Percentiles rank a stretch among this genome's conserved stretches.
phyloP scores from a whole-genome alignment of 2,329 filamentous ascomycete species.

The Aspergillus transmontanensis region DNA sequence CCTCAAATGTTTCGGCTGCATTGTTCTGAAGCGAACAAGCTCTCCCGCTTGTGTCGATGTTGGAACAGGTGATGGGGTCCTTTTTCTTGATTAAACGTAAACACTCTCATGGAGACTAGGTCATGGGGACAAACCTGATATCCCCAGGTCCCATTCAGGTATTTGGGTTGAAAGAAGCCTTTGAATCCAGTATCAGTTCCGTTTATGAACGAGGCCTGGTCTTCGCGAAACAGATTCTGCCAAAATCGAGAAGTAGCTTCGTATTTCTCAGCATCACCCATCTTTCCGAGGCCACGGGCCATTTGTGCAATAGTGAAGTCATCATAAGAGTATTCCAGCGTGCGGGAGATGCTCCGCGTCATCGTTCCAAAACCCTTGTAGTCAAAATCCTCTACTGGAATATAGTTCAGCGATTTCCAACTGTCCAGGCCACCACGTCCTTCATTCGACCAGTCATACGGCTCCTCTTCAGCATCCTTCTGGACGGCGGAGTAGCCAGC shows the following conservation, averaged over 20 bases:
- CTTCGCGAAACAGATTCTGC: slow-evolving; percentile 66
- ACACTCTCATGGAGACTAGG: neutral
- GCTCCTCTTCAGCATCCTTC: slow-evolving; percentile 71
- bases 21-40: slow-evolving; percentile 37
- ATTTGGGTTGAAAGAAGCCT: slow-evolving; percentile 73
- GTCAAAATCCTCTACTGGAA: slow-evolving; percentile 71
- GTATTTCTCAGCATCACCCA: slow-evolving; percentile 61
- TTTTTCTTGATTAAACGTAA: slow-evolving; percentile 38
- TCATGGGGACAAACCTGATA: slow-evolving; percentile 50
- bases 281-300: slow-evolving; percentile 58
- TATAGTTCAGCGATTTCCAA: slow-evolving; percentile 71
- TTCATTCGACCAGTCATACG: slow-evolving; percentile 68
- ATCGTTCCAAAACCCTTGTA: slow-evolving; percentile 66
- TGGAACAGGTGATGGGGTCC: slow-evolving; percentile 59
- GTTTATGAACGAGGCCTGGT: slow-evolving; percentile 61
- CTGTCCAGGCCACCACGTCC: slow-evolving; percentile 70
- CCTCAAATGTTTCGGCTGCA: slow-evolving; percentile 36
- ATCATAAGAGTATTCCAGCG: slow-evolving; percentile 75
- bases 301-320: slow-evolving; percentile 69
- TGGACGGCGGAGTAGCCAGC: slow-evolving; percentile 68
- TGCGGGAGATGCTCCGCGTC: slow-evolving; percentile 71
- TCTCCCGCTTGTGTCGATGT: slow-evolving; percentile 51
- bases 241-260: slow-evolving; percentile 63
- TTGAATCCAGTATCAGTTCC: slow-evolving; percentile 66
- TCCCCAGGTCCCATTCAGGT: slow-evolving; percentile 69